Evolutionary conservation across 1,139 yeast species (phyloP).

Genomic region (Kodamaea anthophila): DNA sequence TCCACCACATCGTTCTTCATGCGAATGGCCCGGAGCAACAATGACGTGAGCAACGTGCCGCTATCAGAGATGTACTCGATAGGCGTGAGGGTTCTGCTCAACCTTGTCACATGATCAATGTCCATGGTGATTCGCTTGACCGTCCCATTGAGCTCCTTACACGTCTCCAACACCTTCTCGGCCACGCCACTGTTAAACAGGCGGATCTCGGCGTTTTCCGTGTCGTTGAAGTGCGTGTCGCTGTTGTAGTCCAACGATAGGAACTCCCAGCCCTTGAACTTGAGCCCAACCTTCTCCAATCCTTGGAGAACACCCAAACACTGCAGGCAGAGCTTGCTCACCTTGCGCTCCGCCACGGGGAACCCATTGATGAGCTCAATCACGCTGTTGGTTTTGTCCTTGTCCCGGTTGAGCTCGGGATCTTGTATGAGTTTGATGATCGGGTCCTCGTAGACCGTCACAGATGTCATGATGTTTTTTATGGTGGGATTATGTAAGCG

Average conservation of each 20-base stretch:
- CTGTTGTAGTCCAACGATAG: constrained; percentile 49
- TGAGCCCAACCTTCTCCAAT: constrained; percentile 43
- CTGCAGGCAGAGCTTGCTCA: constrained; percentile 47
- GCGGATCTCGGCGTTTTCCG: constrained; percentile 21
- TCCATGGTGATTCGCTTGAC: constrained; percentile 39
- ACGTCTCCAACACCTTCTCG: constrained; percentile 41
- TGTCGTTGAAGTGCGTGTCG: constrained; percentile 28
- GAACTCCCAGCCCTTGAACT: constrained; percentile 51
- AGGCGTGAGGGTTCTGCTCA: constrained; percentile 37
- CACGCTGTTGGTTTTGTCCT: constrained; percentile 36
- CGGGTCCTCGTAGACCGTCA: constrained; percentile 32
- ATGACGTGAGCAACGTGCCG: constrained; percentile 50
- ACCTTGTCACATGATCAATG: constrained; percentile 40
- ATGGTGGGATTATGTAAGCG: constrained; percentile 1
- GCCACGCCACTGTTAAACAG: constrained; percentile 44
- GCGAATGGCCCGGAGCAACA: constrained; percentile 43
- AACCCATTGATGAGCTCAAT: constrained; percentile 39
- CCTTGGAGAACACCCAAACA: constrained; percentile 44
- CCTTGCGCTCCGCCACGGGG: constrained; percentile 37
- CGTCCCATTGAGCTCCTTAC: constrained; percentile 41
- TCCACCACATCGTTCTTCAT: constrained; percentile 45
- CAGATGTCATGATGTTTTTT: constrained; percentile 1
- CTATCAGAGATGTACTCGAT: constrained; percentile 49
- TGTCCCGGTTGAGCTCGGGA: constrained; percentile 42
- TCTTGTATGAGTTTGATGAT: constrained; percentile 43